Percentiles rank a stretch among this genome's conserved stretches.
Conservation (phyloP, 2,329 filamentous ascomycete species). For the Sporothrix pseudoabietina region DNA sequence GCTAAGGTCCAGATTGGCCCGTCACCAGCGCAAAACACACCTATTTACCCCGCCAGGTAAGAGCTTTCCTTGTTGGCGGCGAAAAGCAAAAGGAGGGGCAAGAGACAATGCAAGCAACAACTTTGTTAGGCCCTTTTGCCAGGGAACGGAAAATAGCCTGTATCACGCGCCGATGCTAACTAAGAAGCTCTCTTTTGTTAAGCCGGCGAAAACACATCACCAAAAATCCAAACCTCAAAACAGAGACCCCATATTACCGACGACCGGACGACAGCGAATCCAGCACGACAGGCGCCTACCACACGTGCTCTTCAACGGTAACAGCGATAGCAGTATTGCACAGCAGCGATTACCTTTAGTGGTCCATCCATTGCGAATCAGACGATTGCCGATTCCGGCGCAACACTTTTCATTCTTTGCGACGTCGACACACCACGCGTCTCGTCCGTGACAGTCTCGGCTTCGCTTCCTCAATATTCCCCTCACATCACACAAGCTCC, state of each 20-base stretch:
- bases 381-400: slow-evolving; percentile 9
- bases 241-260: neutral
- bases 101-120: neutral
- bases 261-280: neutral
- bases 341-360: neutral
- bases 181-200: slow-evolving; percentile 8
- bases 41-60: slow-evolving; percentile 25
- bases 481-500: neutral
- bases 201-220: slow-evolving; percentile 9
- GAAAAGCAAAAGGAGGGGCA: slow-evolving; percentile 28
- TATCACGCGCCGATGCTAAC: slow-evolving; percentile 23
- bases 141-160: neutral
- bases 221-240: neutral
- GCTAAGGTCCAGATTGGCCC: slow-evolving; percentile 8
- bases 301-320: neutral
- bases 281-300: neutral
- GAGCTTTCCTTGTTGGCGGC: slow-evolving; percentile 11
- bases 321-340: neutral
- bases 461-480: neutral
- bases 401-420: neutral
- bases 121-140: slow-evolving; percentile 9
- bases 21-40: slow-evolving; percentile 2
- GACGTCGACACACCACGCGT: neutral
- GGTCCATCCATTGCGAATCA: neutral
- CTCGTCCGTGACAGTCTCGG: neutral